Percentiles rank a stretch among this genome's conserved stretches.
phyloP scores from a whole-genome alignment of 192 early-diverging fungal genomes.

The Mortierella hygrophila region DNA sequence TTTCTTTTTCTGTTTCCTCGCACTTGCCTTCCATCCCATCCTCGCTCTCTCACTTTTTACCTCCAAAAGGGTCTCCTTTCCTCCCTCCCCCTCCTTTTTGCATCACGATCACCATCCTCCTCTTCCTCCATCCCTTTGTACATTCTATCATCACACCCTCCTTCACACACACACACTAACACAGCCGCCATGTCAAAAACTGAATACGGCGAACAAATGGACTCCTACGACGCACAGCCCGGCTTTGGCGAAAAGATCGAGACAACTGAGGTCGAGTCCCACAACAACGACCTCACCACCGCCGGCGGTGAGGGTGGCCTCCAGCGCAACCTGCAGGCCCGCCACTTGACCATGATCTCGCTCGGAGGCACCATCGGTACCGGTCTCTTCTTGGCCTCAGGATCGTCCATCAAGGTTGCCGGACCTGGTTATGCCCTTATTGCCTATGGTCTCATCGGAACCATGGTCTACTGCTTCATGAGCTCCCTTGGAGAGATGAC shows the following conservation, averaged over 20 bases:
- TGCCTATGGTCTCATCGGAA: conserved; percentile 61
- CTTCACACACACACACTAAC: neutral
- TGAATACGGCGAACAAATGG: conserved; percentile 20
- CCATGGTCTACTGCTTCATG: conserved; percentile 75
- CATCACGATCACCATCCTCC: neutral
- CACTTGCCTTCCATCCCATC: neutral
- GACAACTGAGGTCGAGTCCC: neutral
- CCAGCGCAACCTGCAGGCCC: conserved; percentile 72
- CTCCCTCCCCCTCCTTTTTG: neutral
- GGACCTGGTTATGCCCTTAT: conserved; percentile 75
- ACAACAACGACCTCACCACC: neutral
- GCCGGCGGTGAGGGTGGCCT: conserved; percentile 32
- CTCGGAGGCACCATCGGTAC: conserved; percentile 80
- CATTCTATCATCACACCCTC: neutral
- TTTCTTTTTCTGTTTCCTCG: neutral
- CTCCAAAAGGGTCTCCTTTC: neutral
- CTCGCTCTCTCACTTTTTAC: neutral
- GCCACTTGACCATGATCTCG: conserved; percentile 71
- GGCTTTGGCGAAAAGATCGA: neutral
- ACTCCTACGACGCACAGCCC: conserved; percentile 3
- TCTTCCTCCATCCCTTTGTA: neutral
- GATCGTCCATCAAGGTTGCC: conserved; percentile 72
- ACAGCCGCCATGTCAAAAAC: conserved; percentile 1
- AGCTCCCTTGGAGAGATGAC: conserved; percentile 88
- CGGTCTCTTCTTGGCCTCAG: conserved; percentile 84